phyloP scores from a whole-genome alignment of 129 eudicot species.

The Chrysanthemum makinoi region DNA sequence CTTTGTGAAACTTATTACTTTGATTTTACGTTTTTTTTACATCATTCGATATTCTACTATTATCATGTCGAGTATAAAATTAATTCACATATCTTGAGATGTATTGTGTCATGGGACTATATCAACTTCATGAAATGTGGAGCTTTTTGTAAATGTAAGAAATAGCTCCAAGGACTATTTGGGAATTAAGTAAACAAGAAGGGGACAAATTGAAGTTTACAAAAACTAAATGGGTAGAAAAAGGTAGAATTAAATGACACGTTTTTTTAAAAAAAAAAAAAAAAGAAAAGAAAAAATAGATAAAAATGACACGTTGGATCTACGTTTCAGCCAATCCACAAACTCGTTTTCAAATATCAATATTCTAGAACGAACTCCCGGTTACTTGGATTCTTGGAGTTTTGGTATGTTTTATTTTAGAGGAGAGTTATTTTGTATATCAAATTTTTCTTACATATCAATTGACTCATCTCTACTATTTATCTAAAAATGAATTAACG shows the following conservation, averaged over 20 bases:
- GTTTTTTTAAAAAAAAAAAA: not conserved
- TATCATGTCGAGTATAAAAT: no score
- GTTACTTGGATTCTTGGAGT: not conserved
- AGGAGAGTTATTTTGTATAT: no score
- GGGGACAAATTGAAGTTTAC: constrained; percentile 12
- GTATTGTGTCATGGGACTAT: not conserved
- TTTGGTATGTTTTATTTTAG: no score
- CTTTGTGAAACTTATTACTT: no score
- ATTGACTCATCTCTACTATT: no score
- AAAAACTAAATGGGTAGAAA: constrained; percentile 5
- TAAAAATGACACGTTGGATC: constrained; percentile 43
- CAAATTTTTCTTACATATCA: no score
- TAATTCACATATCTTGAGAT: not conserved
- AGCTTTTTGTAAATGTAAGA: not conserved
- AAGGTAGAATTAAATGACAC: constrained; percentile 32
- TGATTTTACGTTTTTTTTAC: no score
- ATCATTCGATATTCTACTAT: no score
- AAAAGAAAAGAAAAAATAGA: constrained; percentile 1
- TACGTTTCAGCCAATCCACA: constrained; percentile 49
- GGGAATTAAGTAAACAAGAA: constrained; percentile 11
- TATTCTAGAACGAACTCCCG: not conserved
- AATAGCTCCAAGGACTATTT: constrained; percentile 7
- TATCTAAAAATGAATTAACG: no score
- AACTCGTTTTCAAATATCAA: not conserved
- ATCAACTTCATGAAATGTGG: not conserved